Base-by-base conservation (phyloP, 805 yeast genomes). In the Zygosaccharomyces siamensis region DNA sequence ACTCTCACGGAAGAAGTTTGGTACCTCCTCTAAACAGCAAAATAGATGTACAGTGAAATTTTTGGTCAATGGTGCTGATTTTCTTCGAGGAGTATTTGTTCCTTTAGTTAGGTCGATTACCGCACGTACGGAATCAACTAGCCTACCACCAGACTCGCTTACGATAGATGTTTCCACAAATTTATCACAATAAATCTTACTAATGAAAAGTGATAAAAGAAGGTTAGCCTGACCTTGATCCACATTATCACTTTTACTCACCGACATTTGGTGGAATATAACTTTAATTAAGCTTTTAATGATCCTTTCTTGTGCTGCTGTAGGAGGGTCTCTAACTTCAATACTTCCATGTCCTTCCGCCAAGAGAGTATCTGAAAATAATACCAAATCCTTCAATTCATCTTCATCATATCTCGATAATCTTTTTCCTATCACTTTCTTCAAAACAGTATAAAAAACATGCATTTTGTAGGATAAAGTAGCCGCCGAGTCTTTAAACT, bases 341-440 rank as follows among this genome's bases (percentile, higher is more conserved):
- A 61, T 54, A 37, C 61, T 56, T 5, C 64, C 64, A 42, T 61
- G 61, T 1, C 66, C 66, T 12, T 58, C 62, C 12, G 53, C 40
- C n/a, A 58, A 40, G 18, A 60, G 43, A 24, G 53, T 48, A 20
- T 38, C 27, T 5, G 58, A 46, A 5, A 47, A 48, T 30, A 60
- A 44, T 8, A 46, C 43, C 42, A 55, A 20, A 18, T 46, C 46
- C 5, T 48, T 45, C 35, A 48, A 36, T 11, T 50, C 43, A 4
- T 31, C 30, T n/a, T 23, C 39, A 8, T 35, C 18, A 24, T 46
- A 44, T 10, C 39, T 54, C 11, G 39, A 26, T n/a, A 60, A 30
- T 36, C 51, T 53, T 20, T 52, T 51, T 23, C 46, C 42, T 8
- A 58, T 50, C 8, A 56, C 58, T n/a, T 41, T 47, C 28, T 41